phyloP scores from a whole-genome alignment of 768 basidiomycete genomes.

The Rubroboletus pulcherrimus region DNA sequence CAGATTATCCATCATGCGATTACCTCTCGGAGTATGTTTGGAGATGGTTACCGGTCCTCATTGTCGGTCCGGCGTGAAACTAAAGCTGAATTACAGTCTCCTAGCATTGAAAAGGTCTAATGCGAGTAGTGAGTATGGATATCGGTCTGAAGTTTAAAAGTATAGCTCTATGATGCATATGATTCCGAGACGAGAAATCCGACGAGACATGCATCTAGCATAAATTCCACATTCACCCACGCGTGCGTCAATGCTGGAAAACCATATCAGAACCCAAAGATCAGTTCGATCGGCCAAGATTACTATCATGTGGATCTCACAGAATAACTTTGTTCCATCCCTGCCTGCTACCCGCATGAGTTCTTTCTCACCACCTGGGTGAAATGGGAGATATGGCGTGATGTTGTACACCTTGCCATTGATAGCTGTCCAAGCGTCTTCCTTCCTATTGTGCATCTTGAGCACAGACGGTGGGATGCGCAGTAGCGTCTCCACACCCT shows the following conservation, averaged over 20 bases:
- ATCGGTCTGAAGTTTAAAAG: not conserved
- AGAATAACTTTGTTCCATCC: constrained; percentile 92
- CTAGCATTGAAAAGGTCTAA: not conserved
- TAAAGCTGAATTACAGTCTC: not conserved
- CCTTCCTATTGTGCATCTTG: constrained; percentile 73
- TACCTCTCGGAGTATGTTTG: not conserved
- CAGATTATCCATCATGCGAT: not conserved
- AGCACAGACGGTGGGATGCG: constrained; percentile 76
- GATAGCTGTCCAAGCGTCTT: constrained; percentile 92
- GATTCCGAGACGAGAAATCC: constrained; percentile 83
- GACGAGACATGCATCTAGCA: constrained; percentile 90
- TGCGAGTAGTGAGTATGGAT: not conserved
- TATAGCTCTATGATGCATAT: constrained; percentile 33
- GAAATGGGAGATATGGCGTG: constrained; percentile 84
- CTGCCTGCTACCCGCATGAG: constrained; percentile 93
- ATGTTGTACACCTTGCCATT: constrained; percentile 97
- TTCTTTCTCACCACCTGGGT: constrained; percentile 93
- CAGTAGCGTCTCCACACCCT: constrained; percentile 69
- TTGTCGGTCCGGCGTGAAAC: not conserved
- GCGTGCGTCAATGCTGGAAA: constrained; percentile 79
- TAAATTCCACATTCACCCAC: constrained; percentile 96
- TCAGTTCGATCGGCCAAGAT: constrained; percentile 2
- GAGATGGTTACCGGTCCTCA: not conserved
- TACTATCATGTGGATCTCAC: constrained; percentile 42
- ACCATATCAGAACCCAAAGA: not conserved